phyloP scores from a whole-genome alignment of 2,329 filamentous ascomycete species.

The Amylocarpus encephaloides region DNA sequence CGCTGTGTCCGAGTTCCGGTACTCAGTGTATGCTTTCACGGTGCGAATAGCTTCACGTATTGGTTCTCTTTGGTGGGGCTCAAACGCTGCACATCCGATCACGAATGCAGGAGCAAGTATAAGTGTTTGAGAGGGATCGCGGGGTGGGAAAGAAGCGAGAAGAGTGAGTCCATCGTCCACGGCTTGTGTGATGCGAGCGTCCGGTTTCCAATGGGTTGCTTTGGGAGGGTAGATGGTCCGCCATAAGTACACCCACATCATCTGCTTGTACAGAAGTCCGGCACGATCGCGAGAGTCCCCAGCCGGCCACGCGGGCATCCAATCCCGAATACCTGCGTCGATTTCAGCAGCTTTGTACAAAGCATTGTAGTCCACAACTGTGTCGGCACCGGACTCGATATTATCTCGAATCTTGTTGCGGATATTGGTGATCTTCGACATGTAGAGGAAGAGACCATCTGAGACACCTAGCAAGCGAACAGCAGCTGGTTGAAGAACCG shows the following conservation, averaged over 20 bases:
- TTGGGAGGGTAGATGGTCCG: conserved; percentile 53
- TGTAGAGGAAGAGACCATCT: conserved; percentile 72
- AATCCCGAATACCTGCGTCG: conserved; percentile 65
- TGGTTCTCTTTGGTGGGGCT: conserved; percentile 44
- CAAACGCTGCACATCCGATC: conserved; percentile 55
- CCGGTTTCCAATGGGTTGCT: conserved; percentile 31
- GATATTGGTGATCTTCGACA: conserved; percentile 72
- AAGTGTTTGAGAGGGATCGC: conserved; percentile 53
- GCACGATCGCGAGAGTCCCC: conserved; percentile 52
- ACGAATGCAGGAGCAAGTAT: conserved; percentile 55
- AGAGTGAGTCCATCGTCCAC: conserved; percentile 52
- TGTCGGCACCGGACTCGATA: conserved; percentile 55
- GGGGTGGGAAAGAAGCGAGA: conserved; percentile 48
- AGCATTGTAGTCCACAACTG: conserved; percentile 65
- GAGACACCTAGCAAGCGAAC: conserved; percentile 68
- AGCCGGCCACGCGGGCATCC: conserved; percentile 58
- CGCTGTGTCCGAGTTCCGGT: conserved; percentile 51
- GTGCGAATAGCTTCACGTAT: conserved; percentile 44
- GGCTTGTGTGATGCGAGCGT: conserved; percentile 45
- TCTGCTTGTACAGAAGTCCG: conserved; percentile 55
- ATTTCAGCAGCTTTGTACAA: conserved; percentile 70
- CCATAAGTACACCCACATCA: conserved; percentile 60
- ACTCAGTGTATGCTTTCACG: conserved; percentile 52
- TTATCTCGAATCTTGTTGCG: conserved; percentile 67
- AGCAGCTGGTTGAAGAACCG: conserved; percentile 22